A percentile compares a stretch with the other conserved stretches of the same genome.
phyloP scores from a whole-genome alignment of 805 yeast genomes.

The Komagataella mondaviorum region DNA sequence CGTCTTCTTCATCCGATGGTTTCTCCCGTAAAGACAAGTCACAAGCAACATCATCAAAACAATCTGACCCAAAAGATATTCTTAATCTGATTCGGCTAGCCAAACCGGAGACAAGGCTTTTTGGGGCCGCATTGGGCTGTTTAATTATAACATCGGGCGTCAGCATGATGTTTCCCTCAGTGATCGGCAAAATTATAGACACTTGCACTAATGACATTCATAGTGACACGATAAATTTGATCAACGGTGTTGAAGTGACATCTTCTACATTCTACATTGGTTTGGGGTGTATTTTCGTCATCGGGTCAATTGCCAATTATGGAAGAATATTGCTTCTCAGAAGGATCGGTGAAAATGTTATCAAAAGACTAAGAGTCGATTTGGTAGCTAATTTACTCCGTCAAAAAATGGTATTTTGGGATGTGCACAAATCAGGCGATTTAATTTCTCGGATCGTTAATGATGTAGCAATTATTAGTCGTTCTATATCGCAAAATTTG shows the following conservation, averaged over 20 bases:
- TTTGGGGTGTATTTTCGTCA: constrained; percentile 45
- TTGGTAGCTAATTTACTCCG: constrained; percentile 64
- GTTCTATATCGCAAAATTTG: constrained; percentile 76
- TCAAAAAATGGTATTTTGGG: constrained; percentile 85
- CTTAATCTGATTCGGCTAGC: constrained; percentile 40
- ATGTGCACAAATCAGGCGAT: constrained; percentile 84
- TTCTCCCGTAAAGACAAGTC: not conserved
- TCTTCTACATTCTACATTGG: constrained; percentile 50
- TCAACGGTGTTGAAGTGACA: constrained; percentile 38
- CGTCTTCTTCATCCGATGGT: not conserved
- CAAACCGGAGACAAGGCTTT: constrained; percentile 38
- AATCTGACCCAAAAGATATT: constrained; percentile 17
- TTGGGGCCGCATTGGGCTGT: constrained; percentile 48
- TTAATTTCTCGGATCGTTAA: constrained; percentile 77
- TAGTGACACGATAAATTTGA: constrained; percentile 9
- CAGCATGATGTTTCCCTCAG: constrained; percentile 67
- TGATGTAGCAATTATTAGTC: constrained; percentile 80
- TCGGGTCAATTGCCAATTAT: constrained; percentile 71
- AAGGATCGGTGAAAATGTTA: constrained; percentile 75
- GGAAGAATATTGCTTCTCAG: constrained; percentile 69
- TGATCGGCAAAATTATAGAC: constrained; percentile 81
- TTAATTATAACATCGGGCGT: constrained; percentile 64
- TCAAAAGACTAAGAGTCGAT: constrained; percentile 69
- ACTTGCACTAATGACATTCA: constrained; percentile 29
- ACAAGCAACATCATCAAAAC: not conserved